Evolutionary conservation across 495 filamentous ascomycete species (phyloP).

Genomic region (Aspergillus bridgeri): DNA sequence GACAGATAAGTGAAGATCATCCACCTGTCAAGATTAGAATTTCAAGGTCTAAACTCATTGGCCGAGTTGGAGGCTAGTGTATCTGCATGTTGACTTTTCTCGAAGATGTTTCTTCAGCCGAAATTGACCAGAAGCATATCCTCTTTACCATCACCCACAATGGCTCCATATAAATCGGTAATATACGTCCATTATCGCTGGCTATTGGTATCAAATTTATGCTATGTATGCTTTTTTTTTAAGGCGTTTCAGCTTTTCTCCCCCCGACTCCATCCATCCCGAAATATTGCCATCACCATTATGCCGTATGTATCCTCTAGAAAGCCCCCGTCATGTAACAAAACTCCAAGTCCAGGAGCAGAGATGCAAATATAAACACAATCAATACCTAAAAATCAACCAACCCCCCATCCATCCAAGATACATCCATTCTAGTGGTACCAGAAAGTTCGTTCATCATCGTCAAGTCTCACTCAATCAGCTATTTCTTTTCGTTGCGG

Average conservation of each 20-base stretch:
- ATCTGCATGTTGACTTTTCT: too few relatives aligned
- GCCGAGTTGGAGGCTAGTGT: too few relatives aligned
- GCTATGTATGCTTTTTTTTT: neutral
- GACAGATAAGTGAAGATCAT: too few relatives aligned
- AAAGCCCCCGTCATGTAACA: neutral
- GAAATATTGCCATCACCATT: neutral
- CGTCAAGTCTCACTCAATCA: neutral
- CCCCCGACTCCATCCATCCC: too few relatives aligned
- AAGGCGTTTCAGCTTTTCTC: neutral
- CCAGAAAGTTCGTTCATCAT: neutral
- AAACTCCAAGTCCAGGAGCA: neutral
- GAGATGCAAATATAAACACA: neutral
- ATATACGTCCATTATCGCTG: neutral
- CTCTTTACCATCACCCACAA: too few relatives aligned
- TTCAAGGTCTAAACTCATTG: too few relatives aligned
- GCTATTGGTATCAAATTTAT: neutral
- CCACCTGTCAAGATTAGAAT: too few relatives aligned
- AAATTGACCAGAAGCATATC: too few relatives aligned
- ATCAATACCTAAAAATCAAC: neutral
- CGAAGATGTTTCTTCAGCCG: too few relatives aligned
- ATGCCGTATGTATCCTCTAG: neutral
- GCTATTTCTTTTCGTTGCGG: conserved; percentile 11
- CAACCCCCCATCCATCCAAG: neutral
- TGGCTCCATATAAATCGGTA: too few relatives aligned
- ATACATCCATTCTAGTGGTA: neutral